Conservation (phyloP, 345 rosid species). For the Ricinus communis region DNA sequence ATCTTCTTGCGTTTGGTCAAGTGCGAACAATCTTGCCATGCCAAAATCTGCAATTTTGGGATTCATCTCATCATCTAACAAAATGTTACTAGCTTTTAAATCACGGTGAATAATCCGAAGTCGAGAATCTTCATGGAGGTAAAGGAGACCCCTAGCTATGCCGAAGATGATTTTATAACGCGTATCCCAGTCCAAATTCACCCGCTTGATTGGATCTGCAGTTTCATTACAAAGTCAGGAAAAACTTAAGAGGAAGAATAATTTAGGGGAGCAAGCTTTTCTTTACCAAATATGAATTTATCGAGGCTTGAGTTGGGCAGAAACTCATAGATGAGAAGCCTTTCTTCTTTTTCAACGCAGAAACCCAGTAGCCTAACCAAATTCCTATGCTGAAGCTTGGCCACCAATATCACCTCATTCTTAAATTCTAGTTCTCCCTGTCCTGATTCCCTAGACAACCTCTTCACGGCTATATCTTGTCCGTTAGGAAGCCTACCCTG, state of each 20-base stretch:
- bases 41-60: constrained; percentile 39
- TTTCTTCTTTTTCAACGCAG: constrained; percentile 34
- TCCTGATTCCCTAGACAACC: constrained; percentile 23
- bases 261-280: too few species aligned
- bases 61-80: constrained; percentile 26
- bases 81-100: constrained; percentile 34
- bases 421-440: constrained; percentile 42
- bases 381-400: constrained; percentile 43
- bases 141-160: constrained; percentile 29
- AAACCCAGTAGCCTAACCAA: constrained; percentile 36
- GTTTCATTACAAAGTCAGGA: neutral
- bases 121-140: constrained; percentile 28
- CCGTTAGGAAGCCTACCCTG: constrained; percentile 32
- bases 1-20: constrained; percentile 16
- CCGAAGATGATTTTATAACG: constrained; percentile 26
- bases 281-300: constrained; percentile 22
- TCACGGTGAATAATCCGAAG: constrained; percentile 32
- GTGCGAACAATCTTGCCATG: constrained; percentile 22
- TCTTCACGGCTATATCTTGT: constrained; percentile 39
- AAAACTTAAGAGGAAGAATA: too few species aligned
- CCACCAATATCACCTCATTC: constrained; percentile 34
- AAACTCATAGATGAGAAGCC: constrained; percentile 37
- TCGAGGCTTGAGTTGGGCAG: constrained; percentile 37
- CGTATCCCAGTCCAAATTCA: constrained; percentile 18
- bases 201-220: constrained; percentile 17